phyloP scores from a whole-genome alignment of 768 basidiomycete species.

The Lactifluus volemus region DNA sequence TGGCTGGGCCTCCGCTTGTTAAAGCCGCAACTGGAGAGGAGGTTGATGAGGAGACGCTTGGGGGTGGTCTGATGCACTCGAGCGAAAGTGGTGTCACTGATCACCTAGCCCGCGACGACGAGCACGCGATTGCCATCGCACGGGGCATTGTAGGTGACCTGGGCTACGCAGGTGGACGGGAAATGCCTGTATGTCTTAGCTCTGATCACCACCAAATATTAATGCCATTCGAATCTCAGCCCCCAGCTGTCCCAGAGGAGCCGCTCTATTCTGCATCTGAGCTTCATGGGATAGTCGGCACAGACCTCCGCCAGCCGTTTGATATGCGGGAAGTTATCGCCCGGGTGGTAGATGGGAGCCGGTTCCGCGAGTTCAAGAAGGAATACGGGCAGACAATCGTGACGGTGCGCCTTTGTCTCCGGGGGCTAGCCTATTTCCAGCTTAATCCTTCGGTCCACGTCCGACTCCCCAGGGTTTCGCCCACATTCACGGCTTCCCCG shows the following conservation, averaged over 20 bases:
- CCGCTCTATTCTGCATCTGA: constrained; percentile 77
- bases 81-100: constrained; percentile 88
- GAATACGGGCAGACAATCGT: constrained; percentile 89
- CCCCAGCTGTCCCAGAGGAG: constrained; percentile 49
- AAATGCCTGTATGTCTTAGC: constrained; percentile 37
- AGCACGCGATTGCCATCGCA: constrained; percentile 75
- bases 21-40: constrained; percentile 92
- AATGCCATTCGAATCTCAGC: constrained; percentile 28
- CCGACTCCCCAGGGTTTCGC: constrained; percentile 65
- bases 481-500: constrained; percentile 78
- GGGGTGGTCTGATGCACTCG: constrained; percentile 87
- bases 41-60: constrained; percentile 87
- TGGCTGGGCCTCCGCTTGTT: constrained; percentile 90
- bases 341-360: constrained; percentile 83
- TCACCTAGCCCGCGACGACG: constrained; percentile 77
- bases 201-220: not conserved
- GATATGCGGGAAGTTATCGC: constrained; percentile 95
- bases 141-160: constrained; percentile 71
- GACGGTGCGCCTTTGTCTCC: constrained; percentile 46
- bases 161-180: constrained; percentile 49
- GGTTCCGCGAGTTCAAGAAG: constrained; percentile 92
- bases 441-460: not conserved
- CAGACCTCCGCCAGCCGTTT: constrained; percentile 79
- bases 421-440: not conserved
- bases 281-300: constrained; percentile 85